Percentiles rank a stretch among this genome's conserved stretches.
Conservation (phyloP, 495 filamentous ascomycete species). For the Podospora pseudoanserina region DNA sequence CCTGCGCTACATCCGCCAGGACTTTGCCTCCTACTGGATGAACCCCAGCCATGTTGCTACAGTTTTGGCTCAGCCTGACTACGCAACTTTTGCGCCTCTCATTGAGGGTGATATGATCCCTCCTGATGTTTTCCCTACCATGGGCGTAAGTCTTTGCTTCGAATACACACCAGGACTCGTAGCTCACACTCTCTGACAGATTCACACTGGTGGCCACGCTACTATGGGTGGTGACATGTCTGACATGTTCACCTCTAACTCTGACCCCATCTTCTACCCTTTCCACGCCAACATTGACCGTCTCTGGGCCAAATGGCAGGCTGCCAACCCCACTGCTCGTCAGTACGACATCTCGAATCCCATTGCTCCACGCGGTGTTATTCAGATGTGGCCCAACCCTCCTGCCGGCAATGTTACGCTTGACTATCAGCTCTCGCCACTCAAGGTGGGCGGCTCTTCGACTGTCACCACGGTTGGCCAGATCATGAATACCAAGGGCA, state of each 20-base stretch:
- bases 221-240: slow-evolving; percentile 28
- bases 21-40: slow-evolving; percentile 57
- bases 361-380: slow-evolving; percentile 1
- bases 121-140: slow-evolving; percentile 11
- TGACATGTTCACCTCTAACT: slow-evolving; percentile 55
- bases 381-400: slow-evolving; percentile 7
- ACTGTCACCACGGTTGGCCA: neutral
- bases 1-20: slow-evolving; percentile 14
- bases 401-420: slow-evolving; percentile 1
- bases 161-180: neutral
- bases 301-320: slow-evolving; percentile 65
- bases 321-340: neutral
- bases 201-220: slow-evolving; percentile 63
- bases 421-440: neutral
- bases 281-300: slow-evolving; percentile 65
- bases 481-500: slow-evolving; percentile 9
- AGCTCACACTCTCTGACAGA: neutral
- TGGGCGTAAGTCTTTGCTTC: slow-evolving; percentile 36
- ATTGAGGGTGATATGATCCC: slow-evolving; percentile 41
- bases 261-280: slow-evolving; percentile 64
- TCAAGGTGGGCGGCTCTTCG: neutral
- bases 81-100: slow-evolving; percentile 47
- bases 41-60: slow-evolving; percentile 55
- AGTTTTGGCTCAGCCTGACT: slow-evolving; percentile 36
- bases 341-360: neutral